These are phyloP conservation scores for Termitomyces sp. DNA, from an alignment of 768 basidiomycete species.

Conservation along the genomic window DNA sequence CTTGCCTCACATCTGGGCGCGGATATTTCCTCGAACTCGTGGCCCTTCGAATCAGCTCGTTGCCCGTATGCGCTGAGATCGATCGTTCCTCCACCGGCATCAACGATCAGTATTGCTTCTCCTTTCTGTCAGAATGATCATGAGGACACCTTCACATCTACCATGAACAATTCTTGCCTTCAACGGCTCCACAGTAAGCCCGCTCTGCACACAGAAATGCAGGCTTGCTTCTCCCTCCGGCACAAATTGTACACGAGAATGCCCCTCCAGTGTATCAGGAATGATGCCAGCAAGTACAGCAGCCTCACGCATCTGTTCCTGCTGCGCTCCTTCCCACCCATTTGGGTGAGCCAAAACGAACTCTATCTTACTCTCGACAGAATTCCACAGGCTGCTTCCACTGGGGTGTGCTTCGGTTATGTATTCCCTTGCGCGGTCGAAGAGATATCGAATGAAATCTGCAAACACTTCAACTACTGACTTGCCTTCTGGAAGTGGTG, in stretches of 20 bases:
- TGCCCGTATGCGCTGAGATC: conserved; percentile 53
- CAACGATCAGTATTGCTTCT: conserved; percentile 47
- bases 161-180: neutral
- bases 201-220: neutral
- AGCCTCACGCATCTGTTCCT: conserved; percentile 49
- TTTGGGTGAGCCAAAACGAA: conserved; percentile 59
- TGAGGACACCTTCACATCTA: neutral
- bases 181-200: neutral
- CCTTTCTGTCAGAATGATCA: conserved; percentile 25
- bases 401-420: conserved; percentile 29
- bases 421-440: conserved; percentile 35
- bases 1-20: neutral
- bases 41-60: conserved; percentile 8
- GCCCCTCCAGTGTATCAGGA: conserved; percentile 22
- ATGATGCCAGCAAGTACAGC: conserved; percentile 48
- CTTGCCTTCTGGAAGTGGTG: conserved; percentile 38
- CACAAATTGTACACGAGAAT: neutral
- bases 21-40: conserved; percentile 3
- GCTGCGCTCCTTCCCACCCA: conserved; percentile 60
- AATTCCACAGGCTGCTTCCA: conserved; percentile 34
- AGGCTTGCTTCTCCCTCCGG: neutral
- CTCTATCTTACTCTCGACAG: conserved; percentile 35
- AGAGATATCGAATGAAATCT: conserved; percentile 48
- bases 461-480: conserved; percentile 35
- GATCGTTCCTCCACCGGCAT: conserved; percentile 59